Percentiles rank a stretch among this genome's conserved stretches.
phyloP scores from a whole-genome alignment of 257 asterid species.

The Capsicum pubescens region DNA sequence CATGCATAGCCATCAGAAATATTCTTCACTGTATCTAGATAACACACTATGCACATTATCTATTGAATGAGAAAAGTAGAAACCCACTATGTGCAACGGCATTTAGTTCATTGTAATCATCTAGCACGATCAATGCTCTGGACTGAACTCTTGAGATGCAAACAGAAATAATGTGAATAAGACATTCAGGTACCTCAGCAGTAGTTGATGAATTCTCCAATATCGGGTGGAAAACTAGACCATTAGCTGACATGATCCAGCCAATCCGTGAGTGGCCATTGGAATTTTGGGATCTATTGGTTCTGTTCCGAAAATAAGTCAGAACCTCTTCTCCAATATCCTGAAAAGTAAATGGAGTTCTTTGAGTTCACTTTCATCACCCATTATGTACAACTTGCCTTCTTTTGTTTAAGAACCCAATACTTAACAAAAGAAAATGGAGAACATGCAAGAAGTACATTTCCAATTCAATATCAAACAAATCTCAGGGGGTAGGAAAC shows the following conservation, averaged over 20 bases:
- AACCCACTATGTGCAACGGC: not conserved
- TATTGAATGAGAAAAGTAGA: not conserved
- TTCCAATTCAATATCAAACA: not conserved
- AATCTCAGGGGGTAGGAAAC: not conserved
- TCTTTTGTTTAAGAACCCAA: not conserved
- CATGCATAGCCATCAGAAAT: not conserved
- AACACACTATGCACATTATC: not conserved
- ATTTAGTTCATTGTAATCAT: not conserved
- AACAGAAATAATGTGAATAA: not conserved
- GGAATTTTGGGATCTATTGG: not conserved
- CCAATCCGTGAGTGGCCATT: not conserved
- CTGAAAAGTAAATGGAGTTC: constrained; percentile 16
- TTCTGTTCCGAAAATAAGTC: not conserved
- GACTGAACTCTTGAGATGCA: not conserved
- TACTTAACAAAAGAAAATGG: not conserved
- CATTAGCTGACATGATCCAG: constrained; percentile 7
- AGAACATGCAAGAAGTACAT: not conserved
- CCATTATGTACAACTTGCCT: not conserved
- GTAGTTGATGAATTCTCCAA: not conserved
- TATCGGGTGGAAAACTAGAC: constrained; percentile 11
- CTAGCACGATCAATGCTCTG: not conserved
- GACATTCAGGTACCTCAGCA: not conserved
- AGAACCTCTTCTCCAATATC: not conserved
- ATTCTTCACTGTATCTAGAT: not conserved
- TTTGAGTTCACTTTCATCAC: not conserved